Evolutionary conservation across 495 filamentous ascomycete genomes (phyloP), one percentile per base, ranked within the genome.

Genomic region (Chaetomium tenue): DNA sequence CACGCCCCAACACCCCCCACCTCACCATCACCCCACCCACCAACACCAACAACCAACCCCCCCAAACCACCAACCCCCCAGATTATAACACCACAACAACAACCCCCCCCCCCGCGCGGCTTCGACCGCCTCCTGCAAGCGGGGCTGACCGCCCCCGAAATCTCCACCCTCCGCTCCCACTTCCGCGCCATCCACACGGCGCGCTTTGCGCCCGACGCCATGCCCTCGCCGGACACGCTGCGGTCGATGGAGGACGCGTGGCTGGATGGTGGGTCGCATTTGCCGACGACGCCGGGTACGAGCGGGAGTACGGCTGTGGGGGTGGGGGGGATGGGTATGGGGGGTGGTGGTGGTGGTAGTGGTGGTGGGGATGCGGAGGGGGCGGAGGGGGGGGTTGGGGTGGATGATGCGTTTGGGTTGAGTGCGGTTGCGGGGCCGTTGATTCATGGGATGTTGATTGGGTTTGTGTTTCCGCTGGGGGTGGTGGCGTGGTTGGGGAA

Each of bases 381-480:
- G 20, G 22, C 79, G 73, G 12, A 68, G 5, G 69, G 64, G 40
- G 13, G 0, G 40, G 16, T 11, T 77, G 72, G 66, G 16, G 63
- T 68, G 0, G 76, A 76, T 30, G 79, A 79, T n/a, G 84, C 81
- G 60, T 63, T 72, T 3, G 74, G 76, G 8, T 53, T 93, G 53
- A 69, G 68, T 46, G 76, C 70, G 0, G 63, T 78, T 22, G 67
- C 94, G 47, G 93, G 96, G 75, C 90, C 95, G 74, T 86, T 96
- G 83, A 82, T 97, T 68, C 89, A 86, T 78, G 94, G 93, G 1
- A 91, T 89, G 70, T 76, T 94, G 28, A 91, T 92, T 71, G 94
- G 94, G 23, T 97, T 97, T 77, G 88, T 98, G 72, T 98, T 92
- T 87, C 93, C 94, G 30, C 73, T 98, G 50, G 92, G 89, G 0